phyloP scores from a whole-genome alignment of 805 yeast genomes.

The Nakazawaea anatomiae region DNA sequence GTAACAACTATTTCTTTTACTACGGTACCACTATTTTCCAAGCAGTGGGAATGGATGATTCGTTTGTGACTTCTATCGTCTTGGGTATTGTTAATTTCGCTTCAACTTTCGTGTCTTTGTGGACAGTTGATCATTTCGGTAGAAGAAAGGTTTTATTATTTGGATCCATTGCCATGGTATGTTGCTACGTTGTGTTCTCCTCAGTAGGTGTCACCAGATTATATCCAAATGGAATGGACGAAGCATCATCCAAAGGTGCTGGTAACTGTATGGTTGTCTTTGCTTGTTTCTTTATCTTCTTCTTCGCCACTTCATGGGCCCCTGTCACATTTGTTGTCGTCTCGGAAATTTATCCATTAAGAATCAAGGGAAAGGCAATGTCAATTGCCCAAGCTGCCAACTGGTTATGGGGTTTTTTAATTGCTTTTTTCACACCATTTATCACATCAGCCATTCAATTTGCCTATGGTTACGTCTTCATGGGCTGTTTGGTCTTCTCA shows the following conservation, averaged over 20 bases:
- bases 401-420: constrained; percentile 57
- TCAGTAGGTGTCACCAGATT: constrained; percentile 35
- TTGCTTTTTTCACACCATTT: constrained; percentile 54
- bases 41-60: constrained; percentile 35
- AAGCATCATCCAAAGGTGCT: constrained; percentile 24
- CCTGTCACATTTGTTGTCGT: constrained; percentile 63
- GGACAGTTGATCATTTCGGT: constrained; percentile 51
- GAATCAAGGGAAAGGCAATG: constrained; percentile 59
- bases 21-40: constrained; percentile 61
- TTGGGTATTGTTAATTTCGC: constrained; percentile 41
- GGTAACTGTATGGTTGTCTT: constrained; percentile 55
- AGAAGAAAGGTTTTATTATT: constrained; percentile 54
- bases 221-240: constrained; percentile 25
- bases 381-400: constrained; percentile 60
- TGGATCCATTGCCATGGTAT: constrained; percentile 61
- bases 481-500: constrained; percentile 49
- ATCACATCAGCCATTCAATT: constrained; percentile 48
- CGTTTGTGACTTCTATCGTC: constrained; percentile 37
- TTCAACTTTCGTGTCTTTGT: constrained; percentile 47
- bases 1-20: constrained; percentile 68
- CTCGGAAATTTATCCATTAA: constrained; percentile 63
- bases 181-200: constrained; percentile 55
- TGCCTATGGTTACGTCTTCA: constrained; percentile 52
- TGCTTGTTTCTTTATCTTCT: constrained; percentile 58
- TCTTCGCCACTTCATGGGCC: constrained; percentile 74